phyloP scores from a whole-genome alignment of 805 yeast species.

The Brettanomyces custersianus region DNA sequence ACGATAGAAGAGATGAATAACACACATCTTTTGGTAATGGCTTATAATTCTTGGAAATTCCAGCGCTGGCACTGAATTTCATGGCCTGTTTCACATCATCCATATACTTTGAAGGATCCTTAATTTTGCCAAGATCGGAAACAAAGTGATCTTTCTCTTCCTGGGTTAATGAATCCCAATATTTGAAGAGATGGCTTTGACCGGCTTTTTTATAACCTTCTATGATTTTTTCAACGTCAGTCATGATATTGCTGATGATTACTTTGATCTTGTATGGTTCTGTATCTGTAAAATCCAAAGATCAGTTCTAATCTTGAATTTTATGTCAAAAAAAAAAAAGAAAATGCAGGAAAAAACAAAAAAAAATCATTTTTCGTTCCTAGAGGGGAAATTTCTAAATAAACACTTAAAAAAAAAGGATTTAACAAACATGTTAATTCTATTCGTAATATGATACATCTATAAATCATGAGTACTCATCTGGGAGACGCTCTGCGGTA shows the following conservation, averaged over 20 bases:
- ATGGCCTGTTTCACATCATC: slow-evolving; percentile 39
- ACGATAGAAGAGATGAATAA: slow-evolving; percentile 36
- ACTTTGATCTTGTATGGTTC: no score
- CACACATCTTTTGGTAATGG: slow-evolving; percentile 46
- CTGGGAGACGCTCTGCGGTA: slow-evolving; percentile 45
- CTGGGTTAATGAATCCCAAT: slow-evolving; percentile 31
- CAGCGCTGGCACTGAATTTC: slow-evolving; percentile 20
- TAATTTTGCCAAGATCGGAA: slow-evolving; percentile 32
- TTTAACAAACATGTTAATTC: no score
- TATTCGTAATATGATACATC: no score
- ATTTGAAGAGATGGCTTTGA: slow-evolving; percentile 45
- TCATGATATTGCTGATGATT: neutral
- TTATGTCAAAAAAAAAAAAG: neutral
- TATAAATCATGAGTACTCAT: no score
- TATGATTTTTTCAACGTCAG: slow-evolving; percentile 7
- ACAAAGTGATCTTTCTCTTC: slow-evolving; percentile 29
- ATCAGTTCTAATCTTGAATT: no score
- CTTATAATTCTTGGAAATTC: slow-evolving; percentile 23
- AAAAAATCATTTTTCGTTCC: neutral
- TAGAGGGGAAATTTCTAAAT: neutral
- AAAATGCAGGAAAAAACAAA: neutral
- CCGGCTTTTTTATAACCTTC: slow-evolving; percentile 33
- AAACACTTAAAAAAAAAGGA: neutral
- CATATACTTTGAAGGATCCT: slow-evolving; percentile 33
- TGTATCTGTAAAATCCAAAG: no score